Evolutionary conservation across 2,329 filamentous ascomycete genomes (phyloP).

Genomic region (Septoria linicola): DNA sequence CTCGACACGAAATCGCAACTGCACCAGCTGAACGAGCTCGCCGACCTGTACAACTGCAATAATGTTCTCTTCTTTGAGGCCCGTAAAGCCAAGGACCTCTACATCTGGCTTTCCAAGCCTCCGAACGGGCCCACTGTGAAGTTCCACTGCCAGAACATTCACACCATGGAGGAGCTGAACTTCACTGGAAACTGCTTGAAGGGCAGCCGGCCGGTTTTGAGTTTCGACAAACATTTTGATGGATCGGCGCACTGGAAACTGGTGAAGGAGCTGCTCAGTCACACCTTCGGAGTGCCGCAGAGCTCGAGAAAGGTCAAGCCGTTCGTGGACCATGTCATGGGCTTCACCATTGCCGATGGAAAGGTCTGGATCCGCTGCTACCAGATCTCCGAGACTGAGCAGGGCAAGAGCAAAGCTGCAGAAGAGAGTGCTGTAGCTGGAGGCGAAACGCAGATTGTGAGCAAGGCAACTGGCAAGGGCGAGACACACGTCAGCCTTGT

Average conservation of each 20-base stretch:
- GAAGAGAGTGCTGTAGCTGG: conserved; percentile 37
- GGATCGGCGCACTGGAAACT: conserved; percentile 71
- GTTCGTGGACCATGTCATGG: conserved; percentile 93
- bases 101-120: conserved; percentile 88
- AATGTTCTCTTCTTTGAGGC: conserved; percentile 95
- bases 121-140: conserved; percentile 77
- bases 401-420: conserved; percentile 51
- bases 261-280: conserved; percentile 85
- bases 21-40: conserved; percentile 73
- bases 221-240: conserved; percentile 80
- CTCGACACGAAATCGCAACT: conserved; percentile 92
- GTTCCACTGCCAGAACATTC: conserved; percentile 73
- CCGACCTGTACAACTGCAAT: conserved; percentile 86
- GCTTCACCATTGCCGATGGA: conserved; percentile 83
- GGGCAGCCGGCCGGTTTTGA: conserved; percentile 84
- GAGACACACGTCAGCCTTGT: conserved; percentile 79
- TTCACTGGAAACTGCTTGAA: conserved; percentile 97
- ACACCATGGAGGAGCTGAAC: conserved; percentile 95
- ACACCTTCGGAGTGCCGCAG: conserved; percentile 89
- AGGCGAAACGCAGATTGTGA: conserved; percentile 42
- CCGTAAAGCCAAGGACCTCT: conserved; percentile 89
- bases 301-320: conserved; percentile 87
- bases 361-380: conserved; percentile 97
- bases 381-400: conserved; percentile 82
- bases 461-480: conserved; percentile 41